phyloP scores from a whole-genome alignment of 371 early-diverging fungal species.

The Mucor plumbeus region DNA sequence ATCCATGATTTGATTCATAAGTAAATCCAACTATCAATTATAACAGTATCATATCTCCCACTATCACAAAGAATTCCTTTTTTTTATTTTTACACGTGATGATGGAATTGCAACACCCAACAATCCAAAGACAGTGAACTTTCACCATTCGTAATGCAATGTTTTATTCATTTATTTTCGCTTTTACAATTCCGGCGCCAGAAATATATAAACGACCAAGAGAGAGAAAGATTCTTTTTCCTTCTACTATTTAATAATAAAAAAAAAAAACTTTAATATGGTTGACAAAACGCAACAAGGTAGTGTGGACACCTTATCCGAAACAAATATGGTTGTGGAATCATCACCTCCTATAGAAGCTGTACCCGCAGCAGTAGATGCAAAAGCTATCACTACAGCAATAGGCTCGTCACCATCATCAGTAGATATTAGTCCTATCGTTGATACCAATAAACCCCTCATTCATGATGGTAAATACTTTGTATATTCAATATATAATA shows the following conservation, averaged over 20 bases:
- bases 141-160: neutral
- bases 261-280: neutral
- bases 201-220: neutral
- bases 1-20: too few relatives aligned
- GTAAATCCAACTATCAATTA: too few relatives aligned
- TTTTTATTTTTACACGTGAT: neutral
- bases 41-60: too few relatives aligned
- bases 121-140: too few relatives aligned
- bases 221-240: neutral
- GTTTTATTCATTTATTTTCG: neutral
- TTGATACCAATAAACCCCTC: neutral
- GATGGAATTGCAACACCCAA: neutral
- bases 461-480: conserved; percentile 1
- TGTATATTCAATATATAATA: neutral
- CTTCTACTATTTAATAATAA: neutral
- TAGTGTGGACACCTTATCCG: neutral
- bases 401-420: neutral
- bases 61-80: too few relatives aligned
- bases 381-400: neutral
- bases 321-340: neutral
- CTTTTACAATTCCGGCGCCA: conserved; percentile 1
- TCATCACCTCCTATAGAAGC: neutral
- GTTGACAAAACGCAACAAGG: neutral
- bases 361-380: neutral
- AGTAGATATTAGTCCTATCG: neutral